These are phyloP conservation scores for Alternaria hordeiaustralica DNA, from an alignment of 2,329 filamentous ascomycete species.

Conservation along the genomic window DNA sequence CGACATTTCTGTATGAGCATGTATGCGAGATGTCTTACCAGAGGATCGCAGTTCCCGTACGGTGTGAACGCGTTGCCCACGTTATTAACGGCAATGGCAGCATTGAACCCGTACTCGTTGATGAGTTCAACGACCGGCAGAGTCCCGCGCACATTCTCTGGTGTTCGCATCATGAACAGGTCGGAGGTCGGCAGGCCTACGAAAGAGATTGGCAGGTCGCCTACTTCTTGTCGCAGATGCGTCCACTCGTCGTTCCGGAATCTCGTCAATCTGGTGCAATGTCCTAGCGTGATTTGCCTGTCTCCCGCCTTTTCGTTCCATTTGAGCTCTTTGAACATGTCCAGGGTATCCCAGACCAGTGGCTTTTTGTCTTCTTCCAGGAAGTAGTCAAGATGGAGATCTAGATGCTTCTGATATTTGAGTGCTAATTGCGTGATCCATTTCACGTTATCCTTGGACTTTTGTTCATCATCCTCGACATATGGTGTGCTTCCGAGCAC, in stretches of 20 bases:
- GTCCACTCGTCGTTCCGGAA: constrained; percentile 60
- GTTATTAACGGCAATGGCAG: constrained; percentile 72
- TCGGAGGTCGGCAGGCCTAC: constrained; percentile 75
- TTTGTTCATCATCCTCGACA: constrained; percentile 62
- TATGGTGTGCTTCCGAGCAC: constrained; percentile 74
- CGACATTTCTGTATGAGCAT: not conserved
- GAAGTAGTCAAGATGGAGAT: constrained; percentile 77
- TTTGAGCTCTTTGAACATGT: constrained; percentile 54
- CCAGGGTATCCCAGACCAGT: constrained; percentile 62
- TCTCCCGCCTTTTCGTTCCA: constrained; percentile 55
- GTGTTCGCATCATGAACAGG: constrained; percentile 71
- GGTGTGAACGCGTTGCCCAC: constrained; percentile 78
- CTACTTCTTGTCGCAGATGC: constrained; percentile 57
- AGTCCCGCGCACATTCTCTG: constrained; percentile 62
- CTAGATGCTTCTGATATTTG: constrained; percentile 62
- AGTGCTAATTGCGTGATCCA: constrained; percentile 67
- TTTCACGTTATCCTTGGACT: constrained; percentile 63
- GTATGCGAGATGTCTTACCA: constrained; percentile 47
- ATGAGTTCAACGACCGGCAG: constrained; percentile 68
- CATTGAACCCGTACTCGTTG: constrained; percentile 62
- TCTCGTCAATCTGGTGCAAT: constrained; percentile 71
- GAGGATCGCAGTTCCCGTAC: constrained; percentile 70
- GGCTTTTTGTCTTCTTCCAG: constrained; percentile 59
- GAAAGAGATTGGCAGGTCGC: constrained; percentile 66
- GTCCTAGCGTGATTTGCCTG: constrained; percentile 60